Base-by-base conservation (phyloP, 2,329 filamentous ascomycete genomes). In the Didymella arachidicola region DNA sequence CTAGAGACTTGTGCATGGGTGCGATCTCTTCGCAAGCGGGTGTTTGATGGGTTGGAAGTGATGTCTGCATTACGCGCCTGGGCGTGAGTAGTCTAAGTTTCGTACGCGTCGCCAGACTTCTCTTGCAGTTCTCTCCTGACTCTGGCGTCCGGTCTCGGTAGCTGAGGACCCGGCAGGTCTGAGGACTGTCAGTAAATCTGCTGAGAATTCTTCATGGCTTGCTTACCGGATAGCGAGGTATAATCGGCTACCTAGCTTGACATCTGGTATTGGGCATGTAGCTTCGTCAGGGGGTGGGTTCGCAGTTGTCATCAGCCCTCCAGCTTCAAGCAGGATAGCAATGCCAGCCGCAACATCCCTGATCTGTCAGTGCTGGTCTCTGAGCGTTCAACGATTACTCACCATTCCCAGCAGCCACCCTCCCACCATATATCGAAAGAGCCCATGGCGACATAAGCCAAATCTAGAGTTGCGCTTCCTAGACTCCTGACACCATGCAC, bases 371-470 rank as follows among this genome's bases (percentile, higher is more conserved):
- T 32, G 55, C 19, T 1, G 29, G 5, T 16, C 5, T 19, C 11
- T 27, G 36, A 11, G 2, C 46, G 4, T 10, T 41, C 26, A 7
- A 7, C 7, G 2, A 18, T n/a, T 14, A 47, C 57, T 25, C 67
- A 88, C 87, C 90, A 93, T 76, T 92, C 90, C 89, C 89, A 92
- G 69, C 89, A 92, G 0, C 89, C 89, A 3, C 89, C 90, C 72
- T 93, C 89, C 89, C 89, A 93, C 89, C 90, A 92, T 11, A 92
- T 91, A 75, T 93, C 90, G 64, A 92, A 88, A 0, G 86, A 81
- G 0, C 90, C 90, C 83, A 90, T 90, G 12, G 90, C 90, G 10
- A 86, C 86, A 72, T 92, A 93, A 0, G 89, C 89, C 47, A 93
- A 76, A 74, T 92, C 90, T 53, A 93, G 72, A 1, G 90, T 91